Evolutionary conservation across 805 yeast genomes (phyloP).

Genomic region (Lipomyces sp.): DNA sequence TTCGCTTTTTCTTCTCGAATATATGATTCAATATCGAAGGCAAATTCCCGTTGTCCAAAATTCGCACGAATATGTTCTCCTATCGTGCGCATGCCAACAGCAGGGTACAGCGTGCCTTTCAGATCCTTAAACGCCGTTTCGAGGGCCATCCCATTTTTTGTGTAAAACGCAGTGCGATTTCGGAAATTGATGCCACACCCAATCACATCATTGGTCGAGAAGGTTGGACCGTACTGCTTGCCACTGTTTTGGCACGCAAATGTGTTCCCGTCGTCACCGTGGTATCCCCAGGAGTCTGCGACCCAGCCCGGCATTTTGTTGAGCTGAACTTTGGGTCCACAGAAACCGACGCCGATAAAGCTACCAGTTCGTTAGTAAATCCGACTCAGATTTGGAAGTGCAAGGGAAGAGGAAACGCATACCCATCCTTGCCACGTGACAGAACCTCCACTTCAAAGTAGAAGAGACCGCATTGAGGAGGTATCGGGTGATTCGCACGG

Average conservation of each 20-base stretch:
- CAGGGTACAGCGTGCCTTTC: conserved; percentile 54
- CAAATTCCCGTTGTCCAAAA: conserved; percentile 57
- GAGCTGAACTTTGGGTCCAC: conserved; percentile 45
- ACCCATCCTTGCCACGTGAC: conserved; percentile 47
- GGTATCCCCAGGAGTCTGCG: conserved; percentile 56
- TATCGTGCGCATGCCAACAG: conserved; percentile 50
- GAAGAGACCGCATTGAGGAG: conserved; percentile 52
- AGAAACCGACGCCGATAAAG: conserved; percentile 54
- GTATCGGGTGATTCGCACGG: conserved; percentile 44
- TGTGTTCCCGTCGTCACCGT: conserved; percentile 57
- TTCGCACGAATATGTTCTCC: conserved; percentile 56
- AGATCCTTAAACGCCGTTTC: conserved; percentile 61
- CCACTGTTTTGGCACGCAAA: conserved; percentile 49
- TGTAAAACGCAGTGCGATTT: conserved; percentile 67
- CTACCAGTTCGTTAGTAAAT: conserved; percentile 15
- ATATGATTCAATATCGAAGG: conserved; percentile 63
- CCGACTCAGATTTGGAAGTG: conserved; percentile 1
- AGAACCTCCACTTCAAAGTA: conserved; percentile 56
- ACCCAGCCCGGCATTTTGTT: conserved; percentile 56
- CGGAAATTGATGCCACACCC: conserved; percentile 84
- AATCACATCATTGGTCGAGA: conserved; percentile 64
- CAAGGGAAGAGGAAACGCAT: conserved; percentile 7
- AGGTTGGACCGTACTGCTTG: conserved; percentile 52
- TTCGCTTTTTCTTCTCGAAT: conserved; percentile 38
- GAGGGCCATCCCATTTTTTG: conserved; percentile 75